Conservation (phyloP, 768 basidiomycete genomes). For the Chalciporus chontae region DNA sequence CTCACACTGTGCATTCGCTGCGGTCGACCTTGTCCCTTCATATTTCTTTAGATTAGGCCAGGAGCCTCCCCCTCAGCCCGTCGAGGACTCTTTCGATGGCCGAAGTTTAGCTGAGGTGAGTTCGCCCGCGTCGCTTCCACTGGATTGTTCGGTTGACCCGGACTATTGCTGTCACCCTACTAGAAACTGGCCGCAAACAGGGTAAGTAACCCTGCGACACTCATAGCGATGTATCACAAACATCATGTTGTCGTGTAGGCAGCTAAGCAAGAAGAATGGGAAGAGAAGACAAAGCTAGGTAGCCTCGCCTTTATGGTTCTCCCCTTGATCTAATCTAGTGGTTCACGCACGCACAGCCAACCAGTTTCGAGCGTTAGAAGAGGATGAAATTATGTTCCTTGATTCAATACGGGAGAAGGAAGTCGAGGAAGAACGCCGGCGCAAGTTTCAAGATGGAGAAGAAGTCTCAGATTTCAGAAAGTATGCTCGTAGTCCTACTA, state of each 20-base stretch:
- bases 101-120: constrained; percentile 86
- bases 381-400: constrained; percentile 87
- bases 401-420: constrained; percentile 78
- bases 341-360: constrained; percentile 51
- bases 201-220: constrained; percentile 39
- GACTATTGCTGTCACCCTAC: constrained; percentile 26
- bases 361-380: constrained; percentile 85
- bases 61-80: constrained; percentile 74
- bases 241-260: constrained; percentile 56
- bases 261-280: constrained; percentile 93
- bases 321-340: constrained; percentile 7
- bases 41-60: constrained; percentile 62
- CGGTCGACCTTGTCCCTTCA: constrained; percentile 1
- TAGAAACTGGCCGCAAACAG: constrained; percentile 90
- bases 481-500: constrained; percentile 37
- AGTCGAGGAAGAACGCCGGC: constrained; percentile 70
- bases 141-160: constrained; percentile 10
- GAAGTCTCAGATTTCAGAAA: constrained; percentile 77
- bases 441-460: constrained; percentile 72
- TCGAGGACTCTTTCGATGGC: constrained; percentile 77
- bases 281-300: constrained; percentile 80
- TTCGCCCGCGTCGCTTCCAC: constrained; percentile 9
- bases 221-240: constrained; percentile 10
- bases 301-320: constrained; percentile 7
- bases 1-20: neutral